Percentiles rank a stretch among this genome's conserved stretches.
phyloP scores from a whole-genome alignment of 352 stramenopile genomes.

The Lagenidium sp. region DNA sequence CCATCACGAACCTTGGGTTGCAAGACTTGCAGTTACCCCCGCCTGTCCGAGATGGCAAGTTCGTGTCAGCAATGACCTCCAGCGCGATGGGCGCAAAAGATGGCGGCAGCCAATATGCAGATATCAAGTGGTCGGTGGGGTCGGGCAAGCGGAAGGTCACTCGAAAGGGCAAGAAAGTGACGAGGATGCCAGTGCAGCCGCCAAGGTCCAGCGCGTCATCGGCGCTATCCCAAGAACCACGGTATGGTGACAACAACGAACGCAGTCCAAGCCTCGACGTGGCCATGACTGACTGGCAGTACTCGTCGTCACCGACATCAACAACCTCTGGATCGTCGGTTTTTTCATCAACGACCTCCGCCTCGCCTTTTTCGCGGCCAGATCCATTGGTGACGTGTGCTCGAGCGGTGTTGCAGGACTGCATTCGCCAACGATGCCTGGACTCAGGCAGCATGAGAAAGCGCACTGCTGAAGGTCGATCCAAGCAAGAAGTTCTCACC shows the following conservation, averaged over 20 bases:
- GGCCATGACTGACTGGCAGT: no score
- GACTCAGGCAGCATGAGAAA: constrained; percentile 52
- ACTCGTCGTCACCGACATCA: constrained; percentile 29
- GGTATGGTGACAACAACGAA: neutral
- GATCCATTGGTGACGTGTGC: constrained; percentile 57
- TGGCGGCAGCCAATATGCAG: no score
- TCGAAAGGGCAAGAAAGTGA: constrained; percentile 20
- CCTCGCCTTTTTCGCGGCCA: constrained; percentile 24
- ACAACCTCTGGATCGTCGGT: constrained; percentile 33
- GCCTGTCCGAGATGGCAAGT: neutral
- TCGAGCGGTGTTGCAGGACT: constrained; percentile 59
- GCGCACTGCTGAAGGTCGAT: constrained; percentile 47
- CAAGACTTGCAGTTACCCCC: constrained; percentile 7
- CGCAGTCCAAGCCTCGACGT: neutral
- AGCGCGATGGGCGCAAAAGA: no score
- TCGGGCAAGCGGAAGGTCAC: constrained; percentile 16
- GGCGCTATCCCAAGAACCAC: constrained; percentile 1
- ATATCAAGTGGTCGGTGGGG: constrained; percentile 16
- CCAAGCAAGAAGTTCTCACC: constrained; percentile 20
- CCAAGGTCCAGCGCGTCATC: constrained; percentile 3
- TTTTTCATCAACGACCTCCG: constrained; percentile 23
- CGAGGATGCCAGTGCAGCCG: constrained; percentile 1
- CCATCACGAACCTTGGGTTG: neutral
- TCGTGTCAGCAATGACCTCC: neutral
- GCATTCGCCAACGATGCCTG: constrained; percentile 47